Conservation (phyloP, 345 rosid species). For the Sonneratia caseolaris region DNA sequence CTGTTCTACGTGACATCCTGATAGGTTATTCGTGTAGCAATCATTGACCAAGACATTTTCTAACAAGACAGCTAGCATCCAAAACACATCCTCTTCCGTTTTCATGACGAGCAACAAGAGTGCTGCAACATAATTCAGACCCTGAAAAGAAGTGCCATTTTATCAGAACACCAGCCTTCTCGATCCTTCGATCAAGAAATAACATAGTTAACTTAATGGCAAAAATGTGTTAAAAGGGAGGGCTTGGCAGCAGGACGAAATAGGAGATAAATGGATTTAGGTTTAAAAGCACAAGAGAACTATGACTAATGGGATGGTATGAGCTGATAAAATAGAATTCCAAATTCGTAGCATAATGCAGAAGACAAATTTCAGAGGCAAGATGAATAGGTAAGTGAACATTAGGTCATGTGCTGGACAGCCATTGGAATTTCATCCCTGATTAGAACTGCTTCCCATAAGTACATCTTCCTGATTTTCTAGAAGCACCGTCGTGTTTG, state of each 20-base stretch:
- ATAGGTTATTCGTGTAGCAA: constrained; percentile 84
- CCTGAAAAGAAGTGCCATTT: constrained; percentile 31
- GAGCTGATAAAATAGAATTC: not conserved
- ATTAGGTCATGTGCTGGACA: not conserved
- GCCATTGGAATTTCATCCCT: not conserved
- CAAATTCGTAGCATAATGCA: not conserved
- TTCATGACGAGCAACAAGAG: constrained; percentile 92
- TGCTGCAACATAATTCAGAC: constrained; percentile 96
- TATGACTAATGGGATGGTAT: too few species aligned
- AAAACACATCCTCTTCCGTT: constrained; percentile 98
- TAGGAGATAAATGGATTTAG: too few species aligned
- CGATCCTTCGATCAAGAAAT: not conserved
- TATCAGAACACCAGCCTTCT: not conserved
- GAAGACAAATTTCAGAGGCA: not conserved
- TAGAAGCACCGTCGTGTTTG: not conserved
- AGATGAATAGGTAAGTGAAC: not conserved
- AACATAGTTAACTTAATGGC: not conserved
- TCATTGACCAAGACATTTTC: constrained; percentile 93
- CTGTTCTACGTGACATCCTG: constrained; percentile 98
- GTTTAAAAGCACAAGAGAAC: too few species aligned
- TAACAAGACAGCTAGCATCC: constrained; percentile 97
- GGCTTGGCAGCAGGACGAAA: too few species aligned
- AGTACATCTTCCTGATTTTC: not conserved
- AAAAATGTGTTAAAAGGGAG: too few species aligned
- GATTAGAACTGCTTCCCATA: not conserved